Conservation (phyloP, 495 filamentous ascomycete species). For the Daldinia loculata region DNA sequence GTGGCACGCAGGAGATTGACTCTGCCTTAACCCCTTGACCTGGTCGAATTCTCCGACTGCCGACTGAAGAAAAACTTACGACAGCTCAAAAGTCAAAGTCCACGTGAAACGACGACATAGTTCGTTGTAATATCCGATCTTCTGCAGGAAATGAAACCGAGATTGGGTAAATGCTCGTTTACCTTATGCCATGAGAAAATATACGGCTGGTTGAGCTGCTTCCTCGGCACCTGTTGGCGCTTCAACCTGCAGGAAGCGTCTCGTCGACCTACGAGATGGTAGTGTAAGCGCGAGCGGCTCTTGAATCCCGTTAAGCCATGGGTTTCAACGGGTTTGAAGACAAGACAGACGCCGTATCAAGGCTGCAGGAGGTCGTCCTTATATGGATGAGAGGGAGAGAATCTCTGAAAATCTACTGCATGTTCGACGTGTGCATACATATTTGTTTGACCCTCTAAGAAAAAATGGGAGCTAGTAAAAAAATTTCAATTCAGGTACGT, state of each 20-base stretch:
- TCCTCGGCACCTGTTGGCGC: slow-evolving; percentile 22
- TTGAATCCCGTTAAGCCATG: background rate
- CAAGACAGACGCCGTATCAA: slow-evolving; percentile 39
- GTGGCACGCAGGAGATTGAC: slow-evolving; percentile 16
- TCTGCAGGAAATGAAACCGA: slow-evolving; percentile 19
- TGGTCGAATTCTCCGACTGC: slow-evolving; percentile 16
- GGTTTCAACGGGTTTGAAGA: slow-evolving; percentile 20
- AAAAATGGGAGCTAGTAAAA: background rate
- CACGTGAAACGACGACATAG: slow-evolving; percentile 6
- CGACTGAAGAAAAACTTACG: slow-evolving; percentile 1
- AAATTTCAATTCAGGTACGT: background rate
- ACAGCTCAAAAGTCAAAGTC: slow-evolving; percentile 7
- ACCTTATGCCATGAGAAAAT: slow-evolving; percentile 10
- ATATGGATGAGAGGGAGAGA: slow-evolving; percentile 7
- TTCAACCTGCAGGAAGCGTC: slow-evolving; percentile 19
- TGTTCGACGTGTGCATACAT: slow-evolving; percentile 22
- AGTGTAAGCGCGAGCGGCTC: slow-evolving; percentile 40
- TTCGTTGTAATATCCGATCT: slow-evolving; percentile 6
- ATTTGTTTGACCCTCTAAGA: background rate
- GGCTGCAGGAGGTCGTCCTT: slow-evolving; percentile 6
- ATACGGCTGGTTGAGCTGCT: slow-evolving; percentile 4
- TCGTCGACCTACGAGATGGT: slow-evolving; percentile 19
- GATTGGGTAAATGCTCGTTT: slow-evolving; percentile 9
- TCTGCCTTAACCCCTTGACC: slow-evolving; percentile 18
- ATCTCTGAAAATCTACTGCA: slow-evolving; percentile 4